Evolutionary conservation across 208 protist genomes (phyloP), one percentile per base, ranked within the genome.

Genomic region (Acanthamoeba lenticulata): DNA sequence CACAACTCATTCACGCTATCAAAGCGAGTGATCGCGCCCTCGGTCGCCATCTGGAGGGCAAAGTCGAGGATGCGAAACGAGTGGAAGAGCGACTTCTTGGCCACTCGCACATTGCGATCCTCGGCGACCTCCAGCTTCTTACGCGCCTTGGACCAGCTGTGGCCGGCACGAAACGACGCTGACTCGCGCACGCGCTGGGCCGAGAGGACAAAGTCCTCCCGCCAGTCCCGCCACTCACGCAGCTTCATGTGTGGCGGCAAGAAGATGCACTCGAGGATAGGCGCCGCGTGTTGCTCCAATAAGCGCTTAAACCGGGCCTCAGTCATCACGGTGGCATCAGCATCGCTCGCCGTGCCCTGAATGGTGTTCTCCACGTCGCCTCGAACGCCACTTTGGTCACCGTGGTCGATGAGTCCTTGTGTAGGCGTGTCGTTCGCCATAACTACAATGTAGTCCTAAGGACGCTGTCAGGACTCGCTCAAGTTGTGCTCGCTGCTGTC

Each of bases 71-170:
- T 90, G 81, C 81, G 81, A 27, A 90, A 90, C n/a, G 49, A 67
- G 81, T 90, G 81, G 52, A 90, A 90, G 81, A 90, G 81, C 0
- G 49, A 67, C 47, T 90, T 90, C 81, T 90, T 90, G 29, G 81
- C 81, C 17, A 90, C 52, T 2, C 52, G 52, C 42, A 90, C 81
- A 34, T 90, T 90, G 32, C 52, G n/a, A 24, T 90, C 81, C 7
- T 21, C 52, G 0, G 81, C 47, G 32, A 90, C 52, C 38, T 57
- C 52, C 7, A 90, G 5, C 49, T 90, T 90, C 81, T 90, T 90
- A 13, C 44, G 44, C 49, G 81, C 81, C 32, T 90, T 90, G 27
- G 81, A 67, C 81, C 81, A 90, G 34, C 81, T 90, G 49, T 90
- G 81, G 0, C 52, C 81, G 29, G 49, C 44, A 42, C 52, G 24